phyloP scores from a whole-genome alignment of 345 rosid species.

The Lepidium aucheri region DNA sequence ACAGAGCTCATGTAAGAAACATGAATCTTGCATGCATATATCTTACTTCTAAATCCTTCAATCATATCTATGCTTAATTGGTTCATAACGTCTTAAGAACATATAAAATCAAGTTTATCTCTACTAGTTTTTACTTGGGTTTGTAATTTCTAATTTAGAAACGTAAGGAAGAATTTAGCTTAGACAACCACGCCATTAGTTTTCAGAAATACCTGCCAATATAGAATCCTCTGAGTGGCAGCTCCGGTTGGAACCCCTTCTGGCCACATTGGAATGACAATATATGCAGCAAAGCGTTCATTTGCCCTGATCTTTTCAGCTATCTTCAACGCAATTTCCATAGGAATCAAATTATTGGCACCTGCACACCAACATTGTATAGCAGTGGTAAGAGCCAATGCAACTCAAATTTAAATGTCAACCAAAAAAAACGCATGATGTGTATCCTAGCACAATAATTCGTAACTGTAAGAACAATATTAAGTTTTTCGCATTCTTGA shows the following conservation, averaged over 20 bases:
- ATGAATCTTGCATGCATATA: not conserved
- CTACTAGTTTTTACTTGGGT: not conserved
- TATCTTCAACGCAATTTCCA: constrained; percentile 87
- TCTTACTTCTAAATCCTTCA: not conserved
- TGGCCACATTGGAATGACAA: constrained; percentile 96
- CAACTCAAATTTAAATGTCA: not conserved
- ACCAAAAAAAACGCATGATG: not conserved
- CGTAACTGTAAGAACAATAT: not conserved
- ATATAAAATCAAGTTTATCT: not conserved
- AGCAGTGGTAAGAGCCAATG: not conserved
- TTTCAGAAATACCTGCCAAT: constrained; percentile 63
- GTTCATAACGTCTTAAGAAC: not conserved
- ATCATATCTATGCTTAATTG: not conserved
- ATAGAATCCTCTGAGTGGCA: constrained; percentile 65
- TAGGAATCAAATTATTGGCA: constrained; percentile 84
- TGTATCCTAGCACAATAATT: not conserved
- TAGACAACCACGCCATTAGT: not conserved
- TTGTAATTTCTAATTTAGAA: not conserved
- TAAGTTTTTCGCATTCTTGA: not conserved
- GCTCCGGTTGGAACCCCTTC: constrained; percentile 65
- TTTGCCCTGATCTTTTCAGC: constrained; percentile 75
- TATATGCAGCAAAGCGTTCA: constrained; percentile 77
- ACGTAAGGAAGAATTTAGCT: not conserved
- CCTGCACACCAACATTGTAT: constrained; percentile 36
- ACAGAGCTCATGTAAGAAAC: not conserved